Evolutionary conservation across 345 rosid genomes (phyloP).

Genomic region (Salix koriyanagi): DNA sequence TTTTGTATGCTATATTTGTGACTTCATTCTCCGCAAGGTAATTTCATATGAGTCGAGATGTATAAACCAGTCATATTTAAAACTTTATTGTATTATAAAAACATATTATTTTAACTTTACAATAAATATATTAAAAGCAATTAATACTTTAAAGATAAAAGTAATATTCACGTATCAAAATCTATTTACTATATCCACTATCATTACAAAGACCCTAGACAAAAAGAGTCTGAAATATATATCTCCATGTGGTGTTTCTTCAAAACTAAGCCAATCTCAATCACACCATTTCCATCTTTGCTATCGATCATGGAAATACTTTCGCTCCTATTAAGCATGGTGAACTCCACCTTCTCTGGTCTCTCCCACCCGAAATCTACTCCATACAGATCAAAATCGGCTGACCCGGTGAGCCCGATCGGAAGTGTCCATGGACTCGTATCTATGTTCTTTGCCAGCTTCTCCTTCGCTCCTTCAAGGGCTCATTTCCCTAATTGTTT

Average conservation of each 20-base stretch:
- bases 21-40: too few species aligned
- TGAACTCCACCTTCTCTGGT: background rate
- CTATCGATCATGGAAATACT: background rate
- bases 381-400: background rate
- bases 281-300: background rate
- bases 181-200: too few species aligned
- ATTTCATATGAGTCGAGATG: too few species aligned
- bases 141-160: too few species aligned
- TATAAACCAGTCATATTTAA: too few species aligned
- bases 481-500: background rate
- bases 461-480: conserved; percentile 1
- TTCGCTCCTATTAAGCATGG: background rate
- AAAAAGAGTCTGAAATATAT: background rate
- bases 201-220: background rate
- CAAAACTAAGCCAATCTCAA: background rate
- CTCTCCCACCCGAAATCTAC: background rate
- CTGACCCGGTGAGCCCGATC: background rate
- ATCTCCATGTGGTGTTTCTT: background rate
- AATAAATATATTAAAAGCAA: too few species aligned
- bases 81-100: too few species aligned
- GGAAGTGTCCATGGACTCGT: too few species aligned
- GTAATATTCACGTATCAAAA: too few species aligned
- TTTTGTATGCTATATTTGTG: too few species aligned
- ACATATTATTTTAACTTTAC: too few species aligned
- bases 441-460: background rate